Evolutionary conservation across 1,284 basidiomycete genomes (phyloP).

Genomic region (Amylostereum chailletii): DNA sequence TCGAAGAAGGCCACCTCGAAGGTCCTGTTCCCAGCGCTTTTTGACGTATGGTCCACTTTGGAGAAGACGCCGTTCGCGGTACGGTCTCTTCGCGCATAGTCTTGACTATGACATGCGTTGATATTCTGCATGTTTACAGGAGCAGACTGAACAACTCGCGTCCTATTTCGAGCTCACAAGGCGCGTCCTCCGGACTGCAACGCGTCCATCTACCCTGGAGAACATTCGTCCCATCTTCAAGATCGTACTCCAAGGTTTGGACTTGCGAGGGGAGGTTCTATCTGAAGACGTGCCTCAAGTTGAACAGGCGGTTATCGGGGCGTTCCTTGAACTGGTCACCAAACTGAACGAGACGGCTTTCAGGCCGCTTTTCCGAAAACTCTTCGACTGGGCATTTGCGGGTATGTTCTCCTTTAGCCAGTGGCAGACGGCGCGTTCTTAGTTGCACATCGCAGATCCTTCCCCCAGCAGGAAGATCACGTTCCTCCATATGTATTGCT

Average conservation of each 20-base stretch:
- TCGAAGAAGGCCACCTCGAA: slow-evolving; percentile 67
- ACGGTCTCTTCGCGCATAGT: no score
- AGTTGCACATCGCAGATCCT: slow-evolving; percentile 3
- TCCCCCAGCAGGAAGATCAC: slow-evolving; percentile 46
- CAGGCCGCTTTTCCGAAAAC: slow-evolving; percentile 84
- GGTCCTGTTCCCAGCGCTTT: slow-evolving; percentile 55
- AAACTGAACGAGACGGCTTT: slow-evolving; percentile 93
- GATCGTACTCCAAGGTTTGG: slow-evolving; percentile 77
- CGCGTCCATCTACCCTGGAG: slow-evolving; percentile 57
- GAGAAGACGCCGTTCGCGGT: slow-evolving; percentile 16
- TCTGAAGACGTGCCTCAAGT: slow-evolving; percentile 28
- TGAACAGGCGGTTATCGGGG: slow-evolving; percentile 49
- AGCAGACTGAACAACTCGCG: slow-evolving; percentile 26
- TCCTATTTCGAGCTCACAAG: slow-evolving; percentile 67
- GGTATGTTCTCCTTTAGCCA: slow-evolving; percentile 27
- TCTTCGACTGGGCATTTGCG: slow-evolving; percentile 92
- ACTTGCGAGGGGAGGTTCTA: slow-evolving; percentile 38
- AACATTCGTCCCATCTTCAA: slow-evolving; percentile 73
- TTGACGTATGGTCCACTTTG: slow-evolving; percentile 43
- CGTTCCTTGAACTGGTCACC: slow-evolving; percentile 85
- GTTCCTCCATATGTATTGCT: slow-evolving; percentile 67
- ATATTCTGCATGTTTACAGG: slow-evolving; percentile 5
- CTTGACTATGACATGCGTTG: no score
- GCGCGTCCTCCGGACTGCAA: slow-evolving; percentile 55
- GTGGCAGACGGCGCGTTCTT: not conserved